Conservation (phyloP, 306 rosid species). For the Vachellia pachyceras region DNA sequence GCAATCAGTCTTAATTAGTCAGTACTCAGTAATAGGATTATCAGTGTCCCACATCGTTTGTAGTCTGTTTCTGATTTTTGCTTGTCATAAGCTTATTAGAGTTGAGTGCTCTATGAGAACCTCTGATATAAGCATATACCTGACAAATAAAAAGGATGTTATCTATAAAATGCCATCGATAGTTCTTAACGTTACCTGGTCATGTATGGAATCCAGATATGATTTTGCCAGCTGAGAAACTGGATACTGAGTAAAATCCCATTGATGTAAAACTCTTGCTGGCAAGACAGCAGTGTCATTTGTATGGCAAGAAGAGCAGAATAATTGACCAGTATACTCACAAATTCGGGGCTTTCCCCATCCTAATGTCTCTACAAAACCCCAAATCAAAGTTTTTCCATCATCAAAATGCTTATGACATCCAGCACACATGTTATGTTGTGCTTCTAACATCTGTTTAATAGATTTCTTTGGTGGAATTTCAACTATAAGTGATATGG, state of each 20-base stretch:
- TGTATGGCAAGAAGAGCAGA: conserved; percentile 92
- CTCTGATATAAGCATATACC: conserved; percentile 16
- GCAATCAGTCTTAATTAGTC: neutral
- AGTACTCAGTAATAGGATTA: neutral
- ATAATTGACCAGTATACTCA: conserved; percentile 90
- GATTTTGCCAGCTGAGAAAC: conserved; percentile 97
- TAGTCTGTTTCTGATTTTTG: neutral
- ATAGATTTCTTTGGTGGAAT: conserved; percentile 73
- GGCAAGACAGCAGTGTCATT: conserved; percentile 93
- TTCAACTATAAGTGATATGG: conserved; percentile 91
- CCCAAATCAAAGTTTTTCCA: conserved; percentile 73
- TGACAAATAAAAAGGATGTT: conserved; percentile 17
- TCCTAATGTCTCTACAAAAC: conserved; percentile 87
- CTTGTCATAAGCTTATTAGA: neutral
- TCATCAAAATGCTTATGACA: conserved; percentile 91
- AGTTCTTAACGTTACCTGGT: conserved; percentile 65
- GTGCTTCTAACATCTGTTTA: conserved; percentile 89
- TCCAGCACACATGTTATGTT: conserved; percentile 89
- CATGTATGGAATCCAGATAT: conserved; percentile 91
- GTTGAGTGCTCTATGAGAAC: conserved; percentile 11
- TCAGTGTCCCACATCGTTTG: neutral
- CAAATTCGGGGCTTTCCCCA: conserved; percentile 98
- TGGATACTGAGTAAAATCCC: conserved; percentile 82
- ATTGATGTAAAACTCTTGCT: conserved; percentile 90
- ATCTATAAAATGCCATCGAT: conserved; percentile 28